Evolutionary conservation across 1,139 yeast genomes (phyloP).

Genomic region (Hansenula lynferdii): DNA sequence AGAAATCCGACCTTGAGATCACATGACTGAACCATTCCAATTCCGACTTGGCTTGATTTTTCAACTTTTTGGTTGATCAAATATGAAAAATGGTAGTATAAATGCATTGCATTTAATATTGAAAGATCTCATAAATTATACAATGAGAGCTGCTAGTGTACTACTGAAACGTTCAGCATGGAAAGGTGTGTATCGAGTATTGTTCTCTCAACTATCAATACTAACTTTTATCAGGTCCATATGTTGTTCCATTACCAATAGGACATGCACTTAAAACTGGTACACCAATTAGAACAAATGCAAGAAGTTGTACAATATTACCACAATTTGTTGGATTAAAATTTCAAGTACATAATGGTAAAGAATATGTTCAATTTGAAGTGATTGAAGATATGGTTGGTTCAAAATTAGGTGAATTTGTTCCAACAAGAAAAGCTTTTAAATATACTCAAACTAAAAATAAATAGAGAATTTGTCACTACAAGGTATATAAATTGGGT

Average conservation of each 20-base stretch:
- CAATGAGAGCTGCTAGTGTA: constrained; percentile 13
- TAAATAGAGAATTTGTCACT: constrained; percentile 17
- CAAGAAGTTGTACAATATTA: constrained; percentile 87
- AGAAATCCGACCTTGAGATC: too few species aligned
- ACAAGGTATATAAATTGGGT: background rate
- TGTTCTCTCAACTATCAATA: background rate
- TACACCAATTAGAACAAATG: constrained; percentile 89
- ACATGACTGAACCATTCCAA: too few species aligned
- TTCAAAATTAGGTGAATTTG: constrained; percentile 92
- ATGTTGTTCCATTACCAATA: constrained; percentile 88
- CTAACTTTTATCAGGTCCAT: constrained; percentile 59
- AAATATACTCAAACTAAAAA: constrained; percentile 62
- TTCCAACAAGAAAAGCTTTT: constrained; percentile 79
- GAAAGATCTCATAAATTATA: background rate
- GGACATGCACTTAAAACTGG: constrained; percentile 78
- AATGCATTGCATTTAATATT: background rate
- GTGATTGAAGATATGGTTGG: constrained; percentile 97
- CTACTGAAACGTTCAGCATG: constrained; percentile 70
- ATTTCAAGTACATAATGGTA: constrained; percentile 95
- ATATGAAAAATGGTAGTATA: background rate
- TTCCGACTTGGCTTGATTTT: too few species aligned
- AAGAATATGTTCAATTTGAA: constrained; percentile 85
- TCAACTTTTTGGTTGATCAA: too few species aligned
- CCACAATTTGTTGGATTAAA: constrained; percentile 94
- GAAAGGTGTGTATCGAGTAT: constrained; percentile 43